phyloP scores from a whole-genome alignment of 2,329 filamentous ascomycete genomes.

The Colletotrichum australisinense region DNA sequence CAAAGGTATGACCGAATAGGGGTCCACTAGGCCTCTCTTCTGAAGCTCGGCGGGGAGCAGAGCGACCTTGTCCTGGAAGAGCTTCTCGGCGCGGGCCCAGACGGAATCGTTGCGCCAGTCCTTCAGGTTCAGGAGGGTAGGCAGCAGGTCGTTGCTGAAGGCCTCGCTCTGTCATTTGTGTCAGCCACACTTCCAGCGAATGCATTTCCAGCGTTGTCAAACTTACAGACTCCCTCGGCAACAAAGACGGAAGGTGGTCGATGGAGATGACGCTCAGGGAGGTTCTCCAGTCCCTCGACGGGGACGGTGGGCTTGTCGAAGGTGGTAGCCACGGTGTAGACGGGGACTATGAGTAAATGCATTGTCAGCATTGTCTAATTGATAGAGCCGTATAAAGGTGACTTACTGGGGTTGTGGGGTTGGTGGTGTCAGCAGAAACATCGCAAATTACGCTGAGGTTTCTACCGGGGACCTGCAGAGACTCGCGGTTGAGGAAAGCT shows the following conservation, averaged over 20 bases:
- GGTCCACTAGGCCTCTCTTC: slow-evolving; percentile 32
- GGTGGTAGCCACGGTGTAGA: slow-evolving; percentile 87
- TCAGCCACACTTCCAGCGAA: background rate
- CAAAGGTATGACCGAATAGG: slow-evolving; percentile 27
- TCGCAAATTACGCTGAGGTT: slow-evolving; percentile 85
- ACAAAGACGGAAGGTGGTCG: slow-evolving; percentile 84
- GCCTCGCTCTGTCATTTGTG: slow-evolving; percentile 69
- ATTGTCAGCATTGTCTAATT: slow-evolving; percentile 35
- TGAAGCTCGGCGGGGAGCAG: slow-evolving; percentile 61
- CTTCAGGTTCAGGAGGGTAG: slow-evolving; percentile 81
- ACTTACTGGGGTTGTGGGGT: slow-evolving; percentile 65
- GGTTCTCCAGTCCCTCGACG: slow-evolving; percentile 69
- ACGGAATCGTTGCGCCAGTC: slow-evolving; percentile 78
- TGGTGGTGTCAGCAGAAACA: slow-evolving; percentile 80
- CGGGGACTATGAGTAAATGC: slow-evolving; percentile 65
- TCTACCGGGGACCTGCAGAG: slow-evolving; percentile 74
- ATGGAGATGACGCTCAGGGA: slow-evolving; percentile 87
- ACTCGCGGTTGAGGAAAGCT: slow-evolving; percentile 79
- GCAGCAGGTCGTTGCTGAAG: slow-evolving; percentile 83
- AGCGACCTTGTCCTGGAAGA: slow-evolving; percentile 85
- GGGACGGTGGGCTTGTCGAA: slow-evolving; percentile 89
- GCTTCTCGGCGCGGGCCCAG: slow-evolving; percentile 86
- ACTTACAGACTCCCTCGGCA: slow-evolving; percentile 78
- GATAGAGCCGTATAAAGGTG: background rate
- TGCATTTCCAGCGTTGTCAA: background rate